Percentiles rank a stretch among this genome's conserved stretches.
phyloP scores from a whole-genome alignment of 345 rosid genomes.

The Citrus medica region DNA sequence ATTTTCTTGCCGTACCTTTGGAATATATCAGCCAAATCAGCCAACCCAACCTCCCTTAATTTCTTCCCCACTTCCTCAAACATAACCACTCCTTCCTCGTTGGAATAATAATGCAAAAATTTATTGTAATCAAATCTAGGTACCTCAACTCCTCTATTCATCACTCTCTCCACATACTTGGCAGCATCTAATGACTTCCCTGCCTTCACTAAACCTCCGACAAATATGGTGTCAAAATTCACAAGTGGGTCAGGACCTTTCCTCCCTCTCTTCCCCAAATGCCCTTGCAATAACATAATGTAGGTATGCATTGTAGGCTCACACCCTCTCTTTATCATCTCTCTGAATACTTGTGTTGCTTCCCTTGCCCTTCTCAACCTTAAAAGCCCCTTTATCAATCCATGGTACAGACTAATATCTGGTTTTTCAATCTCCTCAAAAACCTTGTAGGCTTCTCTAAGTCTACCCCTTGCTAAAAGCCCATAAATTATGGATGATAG shows the following conservation, averaged over 20 bases:
- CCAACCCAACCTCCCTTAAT: constrained; percentile 57
- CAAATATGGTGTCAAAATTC: constrained; percentile 81
- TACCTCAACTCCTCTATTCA: constrained; percentile 69
- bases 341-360: constrained; percentile 73
- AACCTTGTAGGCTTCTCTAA: constrained; percentile 47
- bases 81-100: constrained; percentile 68
- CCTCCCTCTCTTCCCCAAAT: constrained; percentile 86
- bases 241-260: constrained; percentile 65
- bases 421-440: constrained; percentile 43
- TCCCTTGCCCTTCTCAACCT: constrained; percentile 57
- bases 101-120: constrained; percentile 76
- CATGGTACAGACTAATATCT: constrained; percentile 67
- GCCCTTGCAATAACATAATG: constrained; percentile 81
- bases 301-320: constrained; percentile 95
- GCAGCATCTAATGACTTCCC: constrained; percentile 71
- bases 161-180: constrained; percentile 69
- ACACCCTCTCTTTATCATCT: constrained; percentile 73
- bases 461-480: constrained; percentile 47
- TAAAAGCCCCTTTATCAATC: constrained; percentile 66
- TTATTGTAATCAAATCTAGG: constrained; percentile 82
- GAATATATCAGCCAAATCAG: constrained; percentile 84
- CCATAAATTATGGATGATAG: constrained; percentile 54
- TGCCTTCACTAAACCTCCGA: constrained; percentile 89
- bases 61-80: constrained; percentile 66
- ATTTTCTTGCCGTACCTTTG: constrained; percentile 79